Base-by-base conservation (phyloP, 768 basidiomycete genomes). In the Boletus reticulatus region DNA sequence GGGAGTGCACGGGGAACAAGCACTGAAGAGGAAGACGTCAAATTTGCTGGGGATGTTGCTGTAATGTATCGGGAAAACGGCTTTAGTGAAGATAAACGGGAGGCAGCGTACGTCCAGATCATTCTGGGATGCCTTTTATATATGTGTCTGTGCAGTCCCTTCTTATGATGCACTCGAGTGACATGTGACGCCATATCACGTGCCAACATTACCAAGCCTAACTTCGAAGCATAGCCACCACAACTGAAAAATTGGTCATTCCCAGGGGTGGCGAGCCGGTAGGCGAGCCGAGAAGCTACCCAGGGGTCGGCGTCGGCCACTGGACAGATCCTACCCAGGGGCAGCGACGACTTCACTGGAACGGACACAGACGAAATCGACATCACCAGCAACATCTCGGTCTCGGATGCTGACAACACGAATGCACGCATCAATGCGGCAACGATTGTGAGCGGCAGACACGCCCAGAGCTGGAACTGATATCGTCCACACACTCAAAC, bases 331-430 rank as follows among this genome's bases (percentile, higher is more conserved):
- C n/a, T n/a, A n/a, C n/a, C n/a, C n/a, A n/a, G n/a, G n/a, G n/a
- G n/a, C n/a, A n/a, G n/a, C n/a, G n/a, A n/a, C n/a, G n/a, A n/a
- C n/a, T n/a, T n/a, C n/a, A 7, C 10, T 37, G 44, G 60, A 49
- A 24, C n/a, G 45, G 56, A 55, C 41, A 55, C 61, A 55, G 57
- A 68, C 46, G 38, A 56, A 38, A 47, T 45, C 44, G 49, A 68
- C 48, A 38, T 47, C 55, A 44, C 43, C 61, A 93, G 88, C 89
- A 89, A 44, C 89, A 96, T 64, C 90, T 99, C 61, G 97, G 97
- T 9, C 84, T 99, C 36, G 97, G 96, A 2, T 85, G 84, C 63
- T 71, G 76, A 41, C 73, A 72, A n/a, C 65, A 74, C 58, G 54
- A 66, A 9, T 48, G 54, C 37, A 46, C 27, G n/a, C n/a, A n/a